Base-by-base conservation (phyloP, 352 stramenopile genomes). In the Elongisporangium prolatum region DNA sequence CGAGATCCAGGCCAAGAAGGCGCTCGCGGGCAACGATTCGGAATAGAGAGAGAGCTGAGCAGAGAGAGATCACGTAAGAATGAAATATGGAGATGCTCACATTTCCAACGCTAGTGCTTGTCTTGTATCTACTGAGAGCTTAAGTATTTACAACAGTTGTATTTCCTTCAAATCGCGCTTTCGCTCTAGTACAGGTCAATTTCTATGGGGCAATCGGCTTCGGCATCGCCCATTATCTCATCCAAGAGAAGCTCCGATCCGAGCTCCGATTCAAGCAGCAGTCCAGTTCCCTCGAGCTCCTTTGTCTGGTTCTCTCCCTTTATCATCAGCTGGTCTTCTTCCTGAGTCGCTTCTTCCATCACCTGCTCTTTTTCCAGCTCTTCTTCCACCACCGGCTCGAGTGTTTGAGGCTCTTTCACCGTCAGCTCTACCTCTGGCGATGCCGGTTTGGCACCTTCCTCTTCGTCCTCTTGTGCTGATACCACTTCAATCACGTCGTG, bases 1-100 rank as follows among this genome's bases (percentile, higher is more conserved):
- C 0, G 89, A 98, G 77, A 91, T 98, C 59, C 96, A 98, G 88
- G 85, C 97, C 60, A 88, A 93, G 74, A 91, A 95, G 69, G 75
- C 74, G 52, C 64, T 88, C 34, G 75, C 73, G 16, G 71, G 73
- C 48, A 67, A 62, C 54, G 68, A 67, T 59, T 70, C 69, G 52
- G 65, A 85, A 72, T 85, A 85, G 72, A 77, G 34, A 25, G 52
- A 53, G 34, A 51, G 17, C 37, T 24, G 48, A 22, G 14, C 14
- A n/a, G 20, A 56, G 9, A 52, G 48, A 56, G 59, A 56, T 49
- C 20, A n/a, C 10, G 22, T 14, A 38, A 57, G 21, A 52, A 52
- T 13, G 52, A n/a, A 37, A 28, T 50, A 24, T 59, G 57, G 17
- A 62, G 53, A 40, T 40, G 28, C 9, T 13, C 28, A 40, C 28